These are phyloP conservation scores for Aspergillus brasiliensis DNA, from an alignment of 2,329 filamentous ascomycete genomes.

Conservation along the genomic window DNA sequence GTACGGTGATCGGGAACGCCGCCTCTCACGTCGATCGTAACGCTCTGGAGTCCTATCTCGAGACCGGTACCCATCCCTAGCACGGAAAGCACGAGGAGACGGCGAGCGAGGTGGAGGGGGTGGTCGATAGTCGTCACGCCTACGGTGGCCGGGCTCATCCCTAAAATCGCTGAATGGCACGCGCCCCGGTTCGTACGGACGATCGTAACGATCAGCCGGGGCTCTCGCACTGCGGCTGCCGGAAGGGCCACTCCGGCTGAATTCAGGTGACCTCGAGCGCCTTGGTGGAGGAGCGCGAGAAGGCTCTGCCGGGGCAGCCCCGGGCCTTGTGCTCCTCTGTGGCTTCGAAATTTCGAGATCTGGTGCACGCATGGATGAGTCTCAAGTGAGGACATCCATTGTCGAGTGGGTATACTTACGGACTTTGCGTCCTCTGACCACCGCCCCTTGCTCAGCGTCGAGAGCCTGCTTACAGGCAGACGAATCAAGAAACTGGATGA, in stretches of 20 bases:
- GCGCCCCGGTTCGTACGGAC: slow-evolving; percentile 37
- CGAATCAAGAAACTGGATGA: slow-evolving; percentile 86
- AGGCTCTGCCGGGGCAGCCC: slow-evolving; percentile 41
- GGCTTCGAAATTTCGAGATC: slow-evolving; percentile 68
- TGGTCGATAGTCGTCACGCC: slow-evolving; percentile 64
- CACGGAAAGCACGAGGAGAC: slow-evolving; percentile 62
- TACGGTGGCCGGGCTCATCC: slow-evolving; percentile 49
- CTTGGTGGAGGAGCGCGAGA: slow-evolving; percentile 45
- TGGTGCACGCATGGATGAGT: slow-evolving; percentile 25
- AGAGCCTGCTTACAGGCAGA: slow-evolving; percentile 75
- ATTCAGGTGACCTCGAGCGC: slow-evolving; percentile 66
- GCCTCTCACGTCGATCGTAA: slow-evolving; percentile 57
- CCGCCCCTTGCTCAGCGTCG: slow-evolving; percentile 73
- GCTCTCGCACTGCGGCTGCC: slow-evolving; percentile 33
- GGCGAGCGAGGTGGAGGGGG: slow-evolving; percentile 56
- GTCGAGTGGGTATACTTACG: slow-evolving; percentile 60
- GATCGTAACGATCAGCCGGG: slow-evolving; percentile 49
- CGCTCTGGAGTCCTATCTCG: slow-evolving; percentile 50
- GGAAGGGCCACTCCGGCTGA: slow-evolving; percentile 46
- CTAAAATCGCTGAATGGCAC: slow-evolving; percentile 52
- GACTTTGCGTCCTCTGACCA: slow-evolving; percentile 87
- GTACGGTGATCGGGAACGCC: slow-evolving; percentile 70
- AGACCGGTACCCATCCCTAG: slow-evolving; percentile 64
- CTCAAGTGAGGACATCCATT: slow-evolving; percentile 16
- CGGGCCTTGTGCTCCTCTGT: slow-evolving; percentile 73